These are phyloP conservation scores for Mrakia blollopis DNA, from an alignment of 768 basidiomycete species.

Conservation along the genomic window DNA sequence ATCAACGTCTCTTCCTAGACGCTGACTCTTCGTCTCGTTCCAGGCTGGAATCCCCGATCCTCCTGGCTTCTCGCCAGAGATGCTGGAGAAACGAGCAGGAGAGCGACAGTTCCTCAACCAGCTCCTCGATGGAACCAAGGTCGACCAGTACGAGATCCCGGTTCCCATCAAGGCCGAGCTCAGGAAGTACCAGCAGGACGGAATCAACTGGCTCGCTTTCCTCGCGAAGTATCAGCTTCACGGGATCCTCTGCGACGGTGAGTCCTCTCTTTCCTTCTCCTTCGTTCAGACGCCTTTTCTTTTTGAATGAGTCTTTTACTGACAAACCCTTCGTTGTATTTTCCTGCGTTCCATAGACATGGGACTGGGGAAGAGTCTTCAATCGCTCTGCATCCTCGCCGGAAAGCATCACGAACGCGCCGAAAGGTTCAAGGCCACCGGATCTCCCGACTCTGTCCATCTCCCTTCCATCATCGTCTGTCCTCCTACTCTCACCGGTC, in stretches of 20 bases:
- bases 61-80: slow-evolving; percentile 78
- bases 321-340: neutral
- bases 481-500: slow-evolving; percentile 93
- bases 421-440: slow-evolving; percentile 58
- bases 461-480: slow-evolving; percentile 92
- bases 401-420: slow-evolving; percentile 87
- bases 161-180: slow-evolving; percentile 86
- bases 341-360: slow-evolving; percentile 59
- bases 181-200: slow-evolving; percentile 96
- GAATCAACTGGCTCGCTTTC: slow-evolving; percentile 98
- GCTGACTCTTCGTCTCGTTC: neutral
- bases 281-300: neutral
- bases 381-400: slow-evolving; percentile 93
- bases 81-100: slow-evolving; percentile 74
- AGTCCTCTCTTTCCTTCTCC: slow-evolving; percentile 35
- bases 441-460: slow-evolving; percentile 71
- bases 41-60: slow-evolving; percentile 97
- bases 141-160: slow-evolving; percentile 81
- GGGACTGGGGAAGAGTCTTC: slow-evolving; percentile 96
- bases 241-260: slow-evolving; percentile 95
- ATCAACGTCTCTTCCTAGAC: no score
- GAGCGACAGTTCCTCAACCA: slow-evolving; percentile 91
- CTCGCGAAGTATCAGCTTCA: slow-evolving; percentile 95
- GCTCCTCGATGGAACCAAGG: slow-evolving; percentile 89
- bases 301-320: neutral